Conservation (phyloP, 1,139 yeast genomes). For the Petasospora rhodanensis region DNA sequence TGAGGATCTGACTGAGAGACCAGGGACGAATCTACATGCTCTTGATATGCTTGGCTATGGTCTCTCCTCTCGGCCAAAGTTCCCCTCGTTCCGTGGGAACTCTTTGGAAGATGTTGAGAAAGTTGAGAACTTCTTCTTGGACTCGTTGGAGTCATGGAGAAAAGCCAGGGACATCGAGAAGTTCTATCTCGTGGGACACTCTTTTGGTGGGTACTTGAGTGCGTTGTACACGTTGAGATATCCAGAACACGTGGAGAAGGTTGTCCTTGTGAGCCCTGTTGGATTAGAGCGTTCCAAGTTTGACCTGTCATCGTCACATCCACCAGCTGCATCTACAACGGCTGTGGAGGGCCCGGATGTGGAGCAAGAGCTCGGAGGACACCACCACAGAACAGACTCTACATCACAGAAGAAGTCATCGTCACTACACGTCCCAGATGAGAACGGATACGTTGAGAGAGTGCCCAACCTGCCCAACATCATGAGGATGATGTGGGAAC, state of each 20-base stretch:
- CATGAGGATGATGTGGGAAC: constrained; percentile 24
- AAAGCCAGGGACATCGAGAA: constrained; percentile 46
- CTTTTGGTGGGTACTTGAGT: constrained; percentile 89
- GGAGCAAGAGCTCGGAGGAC: constrained; percentile 35
- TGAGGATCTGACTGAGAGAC: constrained; percentile 44
- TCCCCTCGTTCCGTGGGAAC: constrained; percentile 39
- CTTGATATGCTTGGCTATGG: constrained; percentile 89
- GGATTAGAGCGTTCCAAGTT: constrained; percentile 77
- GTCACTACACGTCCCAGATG: constrained; percentile 22
- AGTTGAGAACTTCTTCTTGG: constrained; percentile 70
- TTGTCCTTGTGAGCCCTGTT: constrained; percentile 83
- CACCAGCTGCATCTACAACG: background rate
- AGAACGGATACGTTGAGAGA: constrained; percentile 25
- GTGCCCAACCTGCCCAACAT: constrained; percentile 21
- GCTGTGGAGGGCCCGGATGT: constrained; percentile 31
- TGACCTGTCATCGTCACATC: constrained; percentile 31
- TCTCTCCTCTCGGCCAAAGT: constrained; percentile 38
- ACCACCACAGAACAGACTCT: constrained; percentile 17
- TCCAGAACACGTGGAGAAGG: constrained; percentile 58
- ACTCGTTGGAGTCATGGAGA: constrained; percentile 84
- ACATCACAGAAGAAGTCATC: constrained; percentile 17
- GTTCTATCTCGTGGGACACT: constrained; percentile 83
- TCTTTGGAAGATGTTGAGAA: constrained; percentile 29
- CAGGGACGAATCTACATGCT: constrained; percentile 56
- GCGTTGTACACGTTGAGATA: constrained; percentile 74